Conservation (phyloP, 1,284 basidiomycete genomes). For the Anthracocystis walkeri region DNA sequence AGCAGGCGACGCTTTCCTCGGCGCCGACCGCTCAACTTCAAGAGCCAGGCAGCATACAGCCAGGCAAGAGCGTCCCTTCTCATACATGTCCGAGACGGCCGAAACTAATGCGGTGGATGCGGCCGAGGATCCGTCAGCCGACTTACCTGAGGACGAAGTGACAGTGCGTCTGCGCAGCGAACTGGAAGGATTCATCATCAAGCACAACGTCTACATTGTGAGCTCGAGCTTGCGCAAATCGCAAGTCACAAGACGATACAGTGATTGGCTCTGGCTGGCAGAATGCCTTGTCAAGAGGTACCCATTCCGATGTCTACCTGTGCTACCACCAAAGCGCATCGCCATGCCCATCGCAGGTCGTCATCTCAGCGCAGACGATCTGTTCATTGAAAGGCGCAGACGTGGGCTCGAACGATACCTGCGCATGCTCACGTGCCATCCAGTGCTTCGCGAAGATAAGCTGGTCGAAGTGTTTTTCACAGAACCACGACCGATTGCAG, state of each 20-base stretch:
- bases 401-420: conserved; percentile 50
- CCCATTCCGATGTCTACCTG: conserved; percentile 55
- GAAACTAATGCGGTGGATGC: conserved; percentile 38
- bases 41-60: conserved; percentile 15
- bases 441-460: conserved; percentile 48
- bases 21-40: neutral
- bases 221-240: conserved; percentile 38
- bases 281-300: conserved; percentile 55
- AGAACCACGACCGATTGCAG: conserved; percentile 34
- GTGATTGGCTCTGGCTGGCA: conserved; percentile 56
- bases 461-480: conserved; percentile 50
- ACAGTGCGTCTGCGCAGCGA: conserved; percentile 45
- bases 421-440: conserved; percentile 41
- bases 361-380: conserved; percentile 46
- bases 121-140: conserved; percentile 36
- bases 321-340: conserved; percentile 55
- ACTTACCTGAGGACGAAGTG: conserved; percentile 40
- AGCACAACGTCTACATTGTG: conserved; percentile 54
- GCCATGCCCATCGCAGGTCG: conserved; percentile 44
- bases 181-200: conserved; percentile 52
- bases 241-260: conserved; percentile 51
- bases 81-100: conserved; percentile 48
- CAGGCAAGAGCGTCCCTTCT: conserved; percentile 40
- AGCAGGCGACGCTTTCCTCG: conserved; percentile 9
- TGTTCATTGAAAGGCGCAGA: conserved; percentile 48